Evolutionary conservation across 257 asterid genomes (phyloP).

Genomic region (Solanum chilense): DNA sequence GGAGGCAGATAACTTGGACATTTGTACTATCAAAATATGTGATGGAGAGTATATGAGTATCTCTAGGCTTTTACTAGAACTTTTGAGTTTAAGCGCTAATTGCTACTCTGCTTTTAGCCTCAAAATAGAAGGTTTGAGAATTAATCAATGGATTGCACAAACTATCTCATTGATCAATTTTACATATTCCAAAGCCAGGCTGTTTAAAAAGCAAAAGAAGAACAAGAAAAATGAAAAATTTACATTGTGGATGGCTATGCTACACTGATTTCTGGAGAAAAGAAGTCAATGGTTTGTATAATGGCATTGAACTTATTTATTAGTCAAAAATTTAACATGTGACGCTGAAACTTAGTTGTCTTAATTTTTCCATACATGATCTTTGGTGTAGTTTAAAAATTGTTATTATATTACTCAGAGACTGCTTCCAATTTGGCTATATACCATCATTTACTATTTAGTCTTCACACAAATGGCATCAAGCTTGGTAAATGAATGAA

Average conservation of each 20-base stretch:
- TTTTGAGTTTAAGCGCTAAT: neutral
- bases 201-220: neutral
- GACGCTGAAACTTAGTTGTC: neutral
- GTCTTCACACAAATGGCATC: slow-evolving; percentile 87
- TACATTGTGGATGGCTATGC: neutral
- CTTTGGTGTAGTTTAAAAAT: neutral
- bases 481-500: slow-evolving; percentile 29
- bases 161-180: neutral
- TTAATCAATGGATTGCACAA: neutral
- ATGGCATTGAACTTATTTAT: neutral
- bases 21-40: neutral
- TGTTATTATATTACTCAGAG: slow-evolving; percentile 21
- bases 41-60: neutral
- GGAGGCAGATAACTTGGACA: neutral
- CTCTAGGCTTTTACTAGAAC: neutral
- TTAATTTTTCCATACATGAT: neutral
- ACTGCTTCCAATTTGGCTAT: slow-evolving; percentile 38
- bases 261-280: neutral
- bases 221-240: neutral
- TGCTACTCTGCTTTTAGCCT: neutral
- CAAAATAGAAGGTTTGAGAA: neutral
- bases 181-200: neutral
- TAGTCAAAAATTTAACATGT: neutral
- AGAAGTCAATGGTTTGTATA: neutral
- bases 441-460: slow-evolving; percentile 80